Evolutionary conservation across 164 flowering plant species (phyloP).

Genomic region (Berberis vulgaris): DNA sequence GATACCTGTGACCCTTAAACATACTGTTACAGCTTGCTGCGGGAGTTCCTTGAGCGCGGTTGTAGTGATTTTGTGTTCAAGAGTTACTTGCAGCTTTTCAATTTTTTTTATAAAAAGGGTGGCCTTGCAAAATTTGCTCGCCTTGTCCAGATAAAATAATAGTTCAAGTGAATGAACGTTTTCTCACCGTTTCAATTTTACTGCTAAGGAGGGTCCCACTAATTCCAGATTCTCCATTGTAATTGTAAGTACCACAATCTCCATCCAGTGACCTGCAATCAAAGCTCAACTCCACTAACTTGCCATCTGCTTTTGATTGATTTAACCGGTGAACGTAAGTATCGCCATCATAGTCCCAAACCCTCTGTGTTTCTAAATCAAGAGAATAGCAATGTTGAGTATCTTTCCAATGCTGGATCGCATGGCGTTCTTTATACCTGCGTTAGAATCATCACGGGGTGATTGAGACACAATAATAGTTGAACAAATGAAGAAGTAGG

Average conservation of each 20-base stretch:
- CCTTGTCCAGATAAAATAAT: too few species aligned
- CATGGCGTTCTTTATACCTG: conserved; percentile 92
- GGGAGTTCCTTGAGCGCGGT: too few species aligned
- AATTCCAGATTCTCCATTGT: conserved; percentile 63
- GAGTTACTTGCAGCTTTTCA: too few species aligned
- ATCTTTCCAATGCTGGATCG: conserved; percentile 76
- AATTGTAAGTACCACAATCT: conserved; percentile 54
- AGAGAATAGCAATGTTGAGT: conserved; percentile 85
- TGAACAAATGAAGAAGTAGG: background rate
- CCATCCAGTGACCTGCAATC: conserved; percentile 46
- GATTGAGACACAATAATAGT: background rate
- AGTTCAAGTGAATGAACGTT: background rate
- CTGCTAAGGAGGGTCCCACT: conserved; percentile 55
- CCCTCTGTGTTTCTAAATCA: conserved; percentile 67
- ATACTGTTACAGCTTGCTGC: too few species aligned
- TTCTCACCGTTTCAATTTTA: conserved; percentile 74
- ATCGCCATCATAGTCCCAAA: conserved; percentile 99
- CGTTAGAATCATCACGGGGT: conserved; percentile 3
- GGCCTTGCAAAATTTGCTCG: too few species aligned
- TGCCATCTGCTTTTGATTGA: conserved; percentile 81
- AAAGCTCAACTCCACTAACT: conserved; percentile 37
- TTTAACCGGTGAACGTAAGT: conserved; percentile 79
- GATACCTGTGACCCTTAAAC: too few species aligned
- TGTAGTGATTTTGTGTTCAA: too few species aligned
- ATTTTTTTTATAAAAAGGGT: too few species aligned